phyloP scores from a whole-genome alignment of 331 rosid species.

The Ulmus americana region DNA sequence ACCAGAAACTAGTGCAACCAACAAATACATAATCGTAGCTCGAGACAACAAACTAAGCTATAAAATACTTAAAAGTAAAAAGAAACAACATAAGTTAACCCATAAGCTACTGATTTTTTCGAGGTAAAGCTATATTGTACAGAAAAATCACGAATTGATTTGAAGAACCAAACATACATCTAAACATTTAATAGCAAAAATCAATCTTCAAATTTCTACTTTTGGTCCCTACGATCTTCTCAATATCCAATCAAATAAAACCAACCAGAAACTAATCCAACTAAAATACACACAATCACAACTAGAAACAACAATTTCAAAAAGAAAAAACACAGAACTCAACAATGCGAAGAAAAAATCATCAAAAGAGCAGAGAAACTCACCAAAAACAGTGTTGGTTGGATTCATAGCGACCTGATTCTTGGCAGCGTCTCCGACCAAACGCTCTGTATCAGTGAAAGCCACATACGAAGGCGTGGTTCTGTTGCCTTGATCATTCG shows the following conservation, averaged over 20 bases:
- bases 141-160: too few relatives aligned
- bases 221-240: neutral
- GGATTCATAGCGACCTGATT: constrained; percentile 77
- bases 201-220: neutral
- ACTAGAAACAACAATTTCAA: neutral
- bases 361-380: neutral
- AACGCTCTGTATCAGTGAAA: constrained; percentile 59
- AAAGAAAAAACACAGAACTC: neutral
- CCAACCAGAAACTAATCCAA: neutral
- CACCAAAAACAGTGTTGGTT: constrained; percentile 64
- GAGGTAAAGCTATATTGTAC: too few relatives aligned
- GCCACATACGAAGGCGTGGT: constrained; percentile 76
- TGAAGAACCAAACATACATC: neutral
- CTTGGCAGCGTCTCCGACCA: constrained; percentile 71
- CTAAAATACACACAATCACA: neutral
- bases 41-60: neutral
- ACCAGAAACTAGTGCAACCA: neutral
- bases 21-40: neutral
- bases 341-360: too few relatives aligned
- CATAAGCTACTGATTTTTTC: neutral
- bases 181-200: neutral
- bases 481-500: constrained; percentile 71
- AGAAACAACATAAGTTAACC: neutral
- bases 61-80: neutral
- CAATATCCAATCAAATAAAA: neutral